Conservation (phyloP, 805 yeast genomes). For the Saccharomycopsis vini region DNA sequence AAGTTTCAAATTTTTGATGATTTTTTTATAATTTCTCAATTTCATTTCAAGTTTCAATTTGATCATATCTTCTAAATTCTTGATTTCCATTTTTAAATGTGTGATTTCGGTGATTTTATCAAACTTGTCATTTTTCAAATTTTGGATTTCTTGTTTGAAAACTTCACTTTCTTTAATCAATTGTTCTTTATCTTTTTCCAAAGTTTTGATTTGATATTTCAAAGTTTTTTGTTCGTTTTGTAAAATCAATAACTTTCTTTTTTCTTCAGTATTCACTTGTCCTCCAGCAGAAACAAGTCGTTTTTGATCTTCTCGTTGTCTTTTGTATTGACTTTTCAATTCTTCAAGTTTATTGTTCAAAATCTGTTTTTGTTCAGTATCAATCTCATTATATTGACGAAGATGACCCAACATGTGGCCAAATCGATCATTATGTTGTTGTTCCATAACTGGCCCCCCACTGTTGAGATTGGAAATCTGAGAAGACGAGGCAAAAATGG, state of each 20-base stretch:
- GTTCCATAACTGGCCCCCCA: background rate
- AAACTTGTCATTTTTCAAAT: conserved; percentile 15
- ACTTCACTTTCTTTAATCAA: conserved; percentile 6
- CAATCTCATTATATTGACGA: conserved; percentile 14
- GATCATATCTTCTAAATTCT: conserved; percentile 9
- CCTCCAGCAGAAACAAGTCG: background rate
- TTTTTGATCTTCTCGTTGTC: conserved; percentile 2
- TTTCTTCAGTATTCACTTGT: background rate
- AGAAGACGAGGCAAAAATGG: background rate
- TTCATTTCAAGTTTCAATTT: conserved; percentile 3
- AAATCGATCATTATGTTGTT: background rate
- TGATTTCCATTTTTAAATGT: conserved; percentile 9
- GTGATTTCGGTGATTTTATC: conserved; percentile 16
- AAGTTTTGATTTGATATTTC: conserved; percentile 9
- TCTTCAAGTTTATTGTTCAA: conserved; percentile 8
- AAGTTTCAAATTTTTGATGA: conserved; percentile 4
- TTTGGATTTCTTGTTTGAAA: conserved; percentile 10
- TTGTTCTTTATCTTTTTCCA: conserved; percentile 12
- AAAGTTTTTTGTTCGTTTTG: conserved; percentile 13
- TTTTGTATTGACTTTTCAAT: conserved; percentile 4
- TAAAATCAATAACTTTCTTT: background rate
- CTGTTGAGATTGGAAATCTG: too few relatives aligned
- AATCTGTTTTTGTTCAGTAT: conserved; percentile 10
- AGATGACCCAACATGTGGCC: conserved; percentile 5
- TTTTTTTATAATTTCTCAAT: conserved; percentile 7